phyloP scores from a whole-genome alignment of 2,329 filamentous ascomycete species.

The Escovopsis sp. region DNA sequence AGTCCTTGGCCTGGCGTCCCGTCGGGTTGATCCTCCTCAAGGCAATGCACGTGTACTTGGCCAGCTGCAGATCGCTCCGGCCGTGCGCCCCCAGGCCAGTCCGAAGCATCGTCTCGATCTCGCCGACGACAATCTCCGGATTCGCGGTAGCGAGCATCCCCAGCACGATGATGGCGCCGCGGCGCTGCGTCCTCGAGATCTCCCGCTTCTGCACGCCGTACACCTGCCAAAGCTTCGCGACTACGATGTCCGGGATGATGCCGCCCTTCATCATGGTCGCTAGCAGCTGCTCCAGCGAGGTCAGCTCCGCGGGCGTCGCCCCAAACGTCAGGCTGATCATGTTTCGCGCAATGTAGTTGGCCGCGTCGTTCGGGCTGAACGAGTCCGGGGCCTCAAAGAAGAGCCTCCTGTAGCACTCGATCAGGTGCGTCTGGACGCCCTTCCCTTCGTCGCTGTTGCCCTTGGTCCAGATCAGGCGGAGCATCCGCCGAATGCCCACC shows the following conservation, averaged over 20 bases:
- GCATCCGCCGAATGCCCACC: slow-evolving; percentile 83
- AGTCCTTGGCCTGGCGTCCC: slow-evolving; percentile 64
- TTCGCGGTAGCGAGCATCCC: slow-evolving; percentile 92
- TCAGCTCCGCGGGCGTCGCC: slow-evolving; percentile 85
- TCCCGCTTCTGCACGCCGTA: slow-evolving; percentile 89
- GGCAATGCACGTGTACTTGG: slow-evolving; percentile 91
- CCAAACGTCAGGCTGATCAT: slow-evolving; percentile 99
- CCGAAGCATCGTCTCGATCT: slow-evolving; percentile 86
- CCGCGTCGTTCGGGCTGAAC: slow-evolving; percentile 76
- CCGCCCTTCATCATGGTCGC: slow-evolving; percentile 96
- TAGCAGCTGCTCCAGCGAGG: slow-evolving; percentile 84
- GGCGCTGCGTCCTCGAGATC: slow-evolving; percentile 78
- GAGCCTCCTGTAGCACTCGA: slow-evolving; percentile 88
- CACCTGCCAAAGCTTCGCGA: slow-evolving; percentile 92
- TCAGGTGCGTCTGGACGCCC: slow-evolving; percentile 88
- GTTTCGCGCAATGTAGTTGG: slow-evolving; percentile 90
- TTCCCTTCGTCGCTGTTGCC: slow-evolving; percentile 98
- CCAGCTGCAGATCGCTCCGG: slow-evolving; percentile 67
- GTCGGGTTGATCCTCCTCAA: slow-evolving; percentile 78
- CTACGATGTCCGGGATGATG: slow-evolving; percentile 68
- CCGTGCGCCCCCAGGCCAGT: slow-evolving; percentile 77
- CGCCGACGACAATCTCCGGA: slow-evolving; percentile 81
- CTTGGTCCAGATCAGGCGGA: slow-evolving; percentile 97
- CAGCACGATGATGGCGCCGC: slow-evolving; percentile 88
- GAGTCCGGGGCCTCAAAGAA: slow-evolving; percentile 91